phyloP scores from a whole-genome alignment of 1,284 basidiomycete genomes.

The Trichosporon coremiiforme region DNA sequence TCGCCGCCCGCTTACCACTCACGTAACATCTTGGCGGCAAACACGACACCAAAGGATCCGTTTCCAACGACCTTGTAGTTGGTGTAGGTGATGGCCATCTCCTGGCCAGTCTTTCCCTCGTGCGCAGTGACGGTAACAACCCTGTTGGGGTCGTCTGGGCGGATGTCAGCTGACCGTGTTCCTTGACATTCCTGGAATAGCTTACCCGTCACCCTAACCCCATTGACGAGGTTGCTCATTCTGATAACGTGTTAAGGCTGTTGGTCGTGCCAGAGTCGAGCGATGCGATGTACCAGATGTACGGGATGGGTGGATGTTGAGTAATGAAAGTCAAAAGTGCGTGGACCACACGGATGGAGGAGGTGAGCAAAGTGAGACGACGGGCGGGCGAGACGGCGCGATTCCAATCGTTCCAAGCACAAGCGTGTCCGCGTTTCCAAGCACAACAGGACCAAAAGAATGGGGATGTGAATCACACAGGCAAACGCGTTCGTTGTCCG shows the following conservation, averaged over 20 bases:
- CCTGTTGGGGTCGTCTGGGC: constrained; percentile 87
- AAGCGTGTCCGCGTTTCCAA: background rate
- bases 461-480: constrained; percentile 8
- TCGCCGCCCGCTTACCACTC: constrained; percentile 32
- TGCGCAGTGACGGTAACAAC: constrained; percentile 92
- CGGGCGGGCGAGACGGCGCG: background rate
- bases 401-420: constrained; percentile 1
- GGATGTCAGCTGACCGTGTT: constrained; percentile 32
- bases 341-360: background rate
- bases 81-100: constrained; percentile 87
- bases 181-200: constrained; percentile 41
- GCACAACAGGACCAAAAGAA: background rate
- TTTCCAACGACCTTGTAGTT: constrained; percentile 99
- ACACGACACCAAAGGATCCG: constrained; percentile 98
- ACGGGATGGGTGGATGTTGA: background rate
- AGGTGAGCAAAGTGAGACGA: background rate
- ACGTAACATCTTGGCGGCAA: constrained; percentile 65
- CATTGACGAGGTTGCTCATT: constrained; percentile 65
- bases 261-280: background rate
- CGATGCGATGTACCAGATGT: background rate
- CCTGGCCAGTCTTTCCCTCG: constrained; percentile 89
- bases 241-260: constrained; percentile 15
- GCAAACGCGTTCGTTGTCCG: background rate
- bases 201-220: constrained; percentile 85
- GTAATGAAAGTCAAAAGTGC: background rate